A percentile compares a stretch with the other conserved stretches of the same genome.
phyloP scores from a whole-genome alignment of 495 filamentous ascomycete species.

The Talaromyces adpressus region DNA sequence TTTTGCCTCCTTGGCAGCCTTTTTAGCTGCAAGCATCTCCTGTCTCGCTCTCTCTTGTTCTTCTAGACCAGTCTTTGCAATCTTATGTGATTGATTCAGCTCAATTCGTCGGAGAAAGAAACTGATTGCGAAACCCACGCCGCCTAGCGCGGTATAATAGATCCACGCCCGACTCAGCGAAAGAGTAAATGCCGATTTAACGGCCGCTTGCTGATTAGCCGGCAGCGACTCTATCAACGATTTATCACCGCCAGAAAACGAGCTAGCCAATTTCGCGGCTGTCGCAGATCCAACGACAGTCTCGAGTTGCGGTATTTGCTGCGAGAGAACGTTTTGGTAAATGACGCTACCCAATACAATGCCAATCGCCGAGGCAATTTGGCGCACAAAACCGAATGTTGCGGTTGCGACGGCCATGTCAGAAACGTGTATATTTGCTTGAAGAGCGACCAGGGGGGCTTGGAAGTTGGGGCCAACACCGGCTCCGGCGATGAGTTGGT shows the following conservation, averaged over 20 bases:
- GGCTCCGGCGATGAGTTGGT: conserved; percentile 45
- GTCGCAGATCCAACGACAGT: conserved; percentile 26
- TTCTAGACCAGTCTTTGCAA: conserved; percentile 57
- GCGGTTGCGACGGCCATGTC: conserved; percentile 49
- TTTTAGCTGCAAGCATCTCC: conserved; percentile 28
- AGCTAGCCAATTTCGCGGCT: conserved; percentile 26
- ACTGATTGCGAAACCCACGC: conserved; percentile 45
- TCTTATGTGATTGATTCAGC: conserved; percentile 52
- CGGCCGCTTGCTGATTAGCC: conserved; percentile 36
- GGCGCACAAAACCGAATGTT: conserved; percentile 45
- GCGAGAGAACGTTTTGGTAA: conserved; percentile 47
- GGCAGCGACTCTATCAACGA: conserved; percentile 45
- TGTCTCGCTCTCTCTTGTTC: conserved; percentile 38
- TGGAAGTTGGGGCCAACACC: conserved; percentile 54
- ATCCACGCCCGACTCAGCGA: conserved; percentile 64
- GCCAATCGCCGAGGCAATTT: conserved; percentile 43
- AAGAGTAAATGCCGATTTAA: conserved; percentile 47
- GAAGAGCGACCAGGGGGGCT: conserved; percentile 51
- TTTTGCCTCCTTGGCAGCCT: conserved; percentile 13
- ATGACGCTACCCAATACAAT: conserved; percentile 51
- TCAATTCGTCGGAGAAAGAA: conserved; percentile 47
- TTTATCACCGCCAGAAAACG: conserved; percentile 53
- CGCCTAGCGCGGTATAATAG: conserved; percentile 49
- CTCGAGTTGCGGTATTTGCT: conserved; percentile 30
- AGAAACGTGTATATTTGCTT: conserved; percentile 39